Conservation (phyloP, 345 rosid species). For the Laguncularia racemosa region DNA sequence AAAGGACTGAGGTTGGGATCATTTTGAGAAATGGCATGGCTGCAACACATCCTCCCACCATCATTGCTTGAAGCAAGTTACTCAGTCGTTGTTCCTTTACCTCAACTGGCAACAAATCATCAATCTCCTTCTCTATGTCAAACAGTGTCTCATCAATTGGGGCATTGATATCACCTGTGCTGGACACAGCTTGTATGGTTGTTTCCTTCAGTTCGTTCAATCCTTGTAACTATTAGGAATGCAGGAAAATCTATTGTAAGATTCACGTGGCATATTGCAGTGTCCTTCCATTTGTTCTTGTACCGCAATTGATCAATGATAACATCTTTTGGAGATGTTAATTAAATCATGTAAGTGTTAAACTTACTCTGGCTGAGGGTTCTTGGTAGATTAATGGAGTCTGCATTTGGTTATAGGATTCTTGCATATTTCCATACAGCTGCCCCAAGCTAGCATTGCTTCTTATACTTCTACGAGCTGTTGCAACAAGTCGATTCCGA, state of each 20-base stretch:
- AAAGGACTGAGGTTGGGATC: conserved; percentile 78
- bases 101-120: conserved; percentile 73
- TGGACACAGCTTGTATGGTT: conserved; percentile 60
- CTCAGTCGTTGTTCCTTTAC: conserved; percentile 78
- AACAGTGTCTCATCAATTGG: conserved; percentile 65
- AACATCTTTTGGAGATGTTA: background rate
- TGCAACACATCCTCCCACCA: conserved; percentile 80
- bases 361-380: conserved; percentile 28
- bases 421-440: conserved; percentile 78
- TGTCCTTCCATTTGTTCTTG: no score
- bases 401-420: conserved; percentile 76
- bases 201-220: conserved; percentile 68
- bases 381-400: conserved; percentile 72
- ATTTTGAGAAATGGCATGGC: conserved; percentile 78
- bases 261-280: background rate
- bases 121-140: conserved; percentile 76
- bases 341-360: background rate
- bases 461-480: conserved; percentile 54
- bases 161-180: conserved; percentile 49
- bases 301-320: background rate
- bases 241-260: background rate
- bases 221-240: conserved; percentile 27
- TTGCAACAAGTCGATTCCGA: conserved; percentile 64
- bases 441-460: conserved; percentile 78
- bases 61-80: conserved; percentile 61